Base-by-base conservation (phyloP, 352 stramenopile species). In the Phytophthora foliorum region DNA sequence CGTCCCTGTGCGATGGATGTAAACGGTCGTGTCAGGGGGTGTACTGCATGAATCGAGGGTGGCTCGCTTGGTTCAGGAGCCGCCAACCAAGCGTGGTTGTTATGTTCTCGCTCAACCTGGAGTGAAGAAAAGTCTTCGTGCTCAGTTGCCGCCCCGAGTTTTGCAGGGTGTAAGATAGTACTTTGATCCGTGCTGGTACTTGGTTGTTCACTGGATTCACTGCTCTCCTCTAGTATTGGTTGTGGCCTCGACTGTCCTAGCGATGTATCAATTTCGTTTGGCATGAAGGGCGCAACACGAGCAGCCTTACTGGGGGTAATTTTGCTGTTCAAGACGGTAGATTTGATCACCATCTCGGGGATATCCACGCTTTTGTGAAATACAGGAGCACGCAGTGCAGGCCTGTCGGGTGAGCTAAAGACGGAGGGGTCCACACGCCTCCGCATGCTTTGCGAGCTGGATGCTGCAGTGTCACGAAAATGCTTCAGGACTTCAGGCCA, bases 401-500 rank as follows among this genome's bases (percentile, higher is more conserved):
- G 45, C 9, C 62, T 65, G 8, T 56, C 19, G 8, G 14, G 8
- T 19, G 45, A 8, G 21, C 61, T 36, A 38, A 73, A 64, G 22
- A 63, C 31, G 14, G 69, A 69, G 36, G 69, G 39, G 25, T 73
- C 63, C 39, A 77, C 70, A 9, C 82, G 74, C 2, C 75, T 67
- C 8, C 69, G 73, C 68, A 92, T 82, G 6, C 42, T 64, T 13
- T 75, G 82, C n/a, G 83, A 89, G n/a, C 65, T 67, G 4, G 62
- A 44, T 27, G 66, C 66, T 19, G 85, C 85, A 25, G 72, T 71
- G 22, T 74, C 69, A 67, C 69, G 69, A 60, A 96, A 96, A 61
- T 94, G 80, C 24, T 77, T 75, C 3, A 90, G 45, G 2, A 94
- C 78, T 51, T 93, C 88, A 2, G 88, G 85, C 88, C 88, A 94